These are phyloP conservation scores for Epithemia pelagica DNA, from an alignment of 108 stramenopile genomes.

Conservation along the genomic window DNA sequence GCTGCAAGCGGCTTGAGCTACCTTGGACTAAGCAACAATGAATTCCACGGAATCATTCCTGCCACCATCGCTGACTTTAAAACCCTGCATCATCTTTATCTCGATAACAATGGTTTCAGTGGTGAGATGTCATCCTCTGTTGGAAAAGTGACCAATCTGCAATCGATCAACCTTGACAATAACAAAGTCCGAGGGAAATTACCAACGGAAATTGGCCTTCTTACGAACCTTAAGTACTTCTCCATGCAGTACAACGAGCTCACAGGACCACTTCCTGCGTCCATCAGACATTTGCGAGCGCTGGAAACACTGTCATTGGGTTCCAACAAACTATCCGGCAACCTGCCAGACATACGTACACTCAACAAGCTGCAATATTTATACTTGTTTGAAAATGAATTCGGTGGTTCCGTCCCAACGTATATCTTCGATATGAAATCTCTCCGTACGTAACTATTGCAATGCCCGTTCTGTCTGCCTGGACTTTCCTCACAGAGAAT, in stretches of 20 bases:
- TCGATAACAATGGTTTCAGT: slow-evolving; percentile 51
- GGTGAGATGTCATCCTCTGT: slow-evolving; percentile 48
- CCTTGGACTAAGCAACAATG: slow-evolving; percentile 53
- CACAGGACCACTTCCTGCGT: not conserved
- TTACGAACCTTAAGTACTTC: slow-evolving; percentile 9
- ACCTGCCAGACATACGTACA: slow-evolving; percentile 19
- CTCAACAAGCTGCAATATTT: slow-evolving; percentile 18
- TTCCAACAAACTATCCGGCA: slow-evolving; percentile 47
- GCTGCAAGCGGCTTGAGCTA: slow-evolving; percentile 42
- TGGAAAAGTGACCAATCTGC: slow-evolving; percentile 23
- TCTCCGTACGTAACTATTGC: slow-evolving; percentile 13
- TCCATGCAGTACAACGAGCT: slow-evolving; percentile 10
- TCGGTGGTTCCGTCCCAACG: slow-evolving; percentile 27
- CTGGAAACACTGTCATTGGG: slow-evolving; percentile 39
- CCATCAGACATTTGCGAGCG: slow-evolving; percentile 9
- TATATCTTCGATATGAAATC: not conserved
- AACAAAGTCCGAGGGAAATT: slow-evolving; percentile 21
- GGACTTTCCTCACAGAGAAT: not conserved
- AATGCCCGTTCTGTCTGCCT: too few species aligned
- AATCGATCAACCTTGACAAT: slow-evolving; percentile 21
- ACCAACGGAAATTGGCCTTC: slow-evolving; percentile 3
- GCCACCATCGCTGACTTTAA: slow-evolving; percentile 24
- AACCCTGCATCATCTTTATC: slow-evolving; percentile 47
- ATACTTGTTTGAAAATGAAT: slow-evolving; percentile 27
- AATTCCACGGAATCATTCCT: slow-evolving; percentile 44